Base-by-base conservation (phyloP, 768 basidiomycete species). In the Boletellus emodensis region DNA sequence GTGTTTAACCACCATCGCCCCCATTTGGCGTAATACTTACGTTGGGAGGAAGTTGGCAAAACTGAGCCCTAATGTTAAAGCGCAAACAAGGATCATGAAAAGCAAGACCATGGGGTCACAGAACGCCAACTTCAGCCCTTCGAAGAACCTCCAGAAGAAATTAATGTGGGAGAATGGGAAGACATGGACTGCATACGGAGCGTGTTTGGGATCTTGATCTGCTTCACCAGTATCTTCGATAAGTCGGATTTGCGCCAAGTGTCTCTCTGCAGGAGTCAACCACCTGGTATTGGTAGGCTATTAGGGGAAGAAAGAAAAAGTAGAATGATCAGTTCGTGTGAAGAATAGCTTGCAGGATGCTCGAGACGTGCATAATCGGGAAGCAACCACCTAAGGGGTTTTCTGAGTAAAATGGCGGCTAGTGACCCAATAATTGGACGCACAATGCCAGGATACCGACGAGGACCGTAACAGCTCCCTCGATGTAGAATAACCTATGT, bases 401-500 rank as follows among this genome's bases (percentile, higher is more conserved):
- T 22, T 15, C 36, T 44, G n/a, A 39, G 41, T 48, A 36, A 28
- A 49, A 39, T n/a, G n/a, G n/a, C n/a, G 26, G 4, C 4, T 24
- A 15, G 5, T 24, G n/a, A 22, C 4, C 8, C 30, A 11, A 37
- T 17, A 1, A 30, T 7, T 11, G 7, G 20, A 54, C 59, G 9
- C 47, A 83, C 82, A 83, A 78, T 46, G 76, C 70, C 13, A 74
- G 49, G 35, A 85, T 66, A 4, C 84, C 83, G 40, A 86, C 65
- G 40, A 72, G 58, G 51, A 87, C 78, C 0, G 85, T 88, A 12
- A 84, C 73, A 1, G 78, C 68, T 8, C 87, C 86, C 68, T 84
- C 86, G 42, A 86, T 84, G 60, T 77, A 84, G 63, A 88, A 88
- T 41, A 88, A 61, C 86, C 86, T 85, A 47, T 1, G 11, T 39